Base-by-base conservation (phyloP, 176 grass and related monocot genomes). In the Chloris gayana region DNA sequence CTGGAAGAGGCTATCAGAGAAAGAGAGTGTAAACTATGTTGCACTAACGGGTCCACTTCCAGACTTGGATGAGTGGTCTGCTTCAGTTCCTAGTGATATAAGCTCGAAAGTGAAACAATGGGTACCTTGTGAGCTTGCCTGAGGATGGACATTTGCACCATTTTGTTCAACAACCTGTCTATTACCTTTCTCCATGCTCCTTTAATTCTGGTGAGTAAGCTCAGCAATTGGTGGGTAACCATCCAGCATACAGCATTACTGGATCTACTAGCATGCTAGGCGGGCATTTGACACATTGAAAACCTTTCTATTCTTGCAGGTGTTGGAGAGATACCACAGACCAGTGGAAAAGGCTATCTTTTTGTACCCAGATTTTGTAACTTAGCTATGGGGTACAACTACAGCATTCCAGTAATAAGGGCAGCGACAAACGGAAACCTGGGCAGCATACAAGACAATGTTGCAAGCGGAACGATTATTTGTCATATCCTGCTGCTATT, bases 1-100 rank as follows among this genome's bases (percentile, higher is more conserved):
- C 85, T 95, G 90, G 92, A 98, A 95, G 82, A 83, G 87, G 73
- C 85, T 89, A 41, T 89, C 80, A 58, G 86, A 93, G 78, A 79
- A 88, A 72, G 88, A 94, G 65, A 88, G 89, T 72, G 89, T 89
- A 72, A 98, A 98, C 56, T 98, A 89, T 25, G 77, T 95, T 59
- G 95, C 92, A 26, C 71, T 98, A 45, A 95, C 92, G n/a, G 92
- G 90, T 42, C 88, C 95, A 25, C 72, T 89, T 60, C 95, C 95
- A 84, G 86, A 98, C 67, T 69, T 98, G 79, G 84, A 93, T 80
- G 78, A 84, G 38, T 95, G 92, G 92, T 93, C 90, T 21, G 65
- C 53, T 30, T 85, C 81, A 7, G 84, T 95, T 78, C 88, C 95
- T 57, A 67, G 30, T 63, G 86, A 87, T 79, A 60, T 94, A 70